Conservation (phyloP, 257 asterid species). For the Hygrophila difformis region DNA sequence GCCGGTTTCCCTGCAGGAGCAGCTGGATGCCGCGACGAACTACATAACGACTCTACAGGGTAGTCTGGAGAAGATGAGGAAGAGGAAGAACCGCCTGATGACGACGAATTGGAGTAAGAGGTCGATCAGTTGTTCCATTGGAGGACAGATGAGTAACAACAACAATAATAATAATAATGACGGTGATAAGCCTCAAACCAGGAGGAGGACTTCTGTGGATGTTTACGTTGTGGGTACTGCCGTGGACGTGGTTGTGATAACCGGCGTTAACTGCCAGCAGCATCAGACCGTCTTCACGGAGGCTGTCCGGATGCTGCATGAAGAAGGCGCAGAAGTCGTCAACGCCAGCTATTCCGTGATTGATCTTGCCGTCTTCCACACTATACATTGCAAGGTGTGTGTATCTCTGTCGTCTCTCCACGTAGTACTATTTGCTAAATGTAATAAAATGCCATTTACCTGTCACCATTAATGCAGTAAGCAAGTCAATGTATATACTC, state of each 20-base stretch:
- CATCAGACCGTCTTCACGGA: conserved; percentile 42
- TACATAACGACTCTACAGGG: conserved; percentile 45
- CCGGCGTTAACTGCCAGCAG: conserved; percentile 30
- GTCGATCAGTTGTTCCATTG: conserved; percentile 1
- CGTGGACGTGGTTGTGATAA: conserved; percentile 39
- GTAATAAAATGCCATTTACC: no score
- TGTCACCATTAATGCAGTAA: no score
- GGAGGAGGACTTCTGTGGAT: conserved; percentile 32
- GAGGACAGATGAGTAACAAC: conserved; percentile 7
- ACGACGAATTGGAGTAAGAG: no score
- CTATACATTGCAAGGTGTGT: conserved; percentile 55
- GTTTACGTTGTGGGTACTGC: conserved; percentile 34
- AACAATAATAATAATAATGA: no score
- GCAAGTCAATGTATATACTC: no score
- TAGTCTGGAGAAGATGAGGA: conserved; percentile 48
- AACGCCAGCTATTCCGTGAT: conserved; percentile 31
- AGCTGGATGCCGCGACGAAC: conserved; percentile 47
- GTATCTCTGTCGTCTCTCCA: no score
- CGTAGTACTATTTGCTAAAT: no score
- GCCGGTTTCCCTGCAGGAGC: conserved; percentile 43
- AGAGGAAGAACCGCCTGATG: conserved; percentile 28
- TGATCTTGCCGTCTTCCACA: conserved; percentile 37
- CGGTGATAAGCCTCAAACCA: no score
- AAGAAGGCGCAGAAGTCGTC: conserved; percentile 52
- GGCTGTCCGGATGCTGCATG: conserved; percentile 39